Evolutionary conservation across 176 grass and related monocot species (phyloP).

Genomic region (Oryza meyeriana): DNA sequence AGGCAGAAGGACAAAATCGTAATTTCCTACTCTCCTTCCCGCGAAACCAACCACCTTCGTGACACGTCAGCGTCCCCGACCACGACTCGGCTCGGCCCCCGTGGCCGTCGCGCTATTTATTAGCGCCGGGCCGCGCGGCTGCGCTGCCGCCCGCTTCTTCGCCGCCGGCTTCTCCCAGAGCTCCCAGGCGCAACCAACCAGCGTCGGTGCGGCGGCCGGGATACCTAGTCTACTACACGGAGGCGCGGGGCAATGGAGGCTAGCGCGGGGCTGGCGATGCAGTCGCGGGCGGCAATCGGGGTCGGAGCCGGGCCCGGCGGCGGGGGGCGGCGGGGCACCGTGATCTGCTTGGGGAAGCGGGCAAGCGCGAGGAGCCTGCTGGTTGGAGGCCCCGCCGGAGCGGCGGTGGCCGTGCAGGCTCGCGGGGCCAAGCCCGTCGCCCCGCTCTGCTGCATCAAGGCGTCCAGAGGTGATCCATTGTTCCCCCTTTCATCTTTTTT

Average conservation of each 20-base stretch:
- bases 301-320: neutral
- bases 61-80: neutral
- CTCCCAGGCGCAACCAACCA: too few relatives aligned
- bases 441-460: slow-evolving; percentile 26
- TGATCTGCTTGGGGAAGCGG: neutral
- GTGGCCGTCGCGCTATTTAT: neutral
- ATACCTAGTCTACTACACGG: neutral
- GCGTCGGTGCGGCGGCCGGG: neutral
- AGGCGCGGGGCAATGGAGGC: slow-evolving; percentile 35
- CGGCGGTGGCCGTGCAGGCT: neutral
- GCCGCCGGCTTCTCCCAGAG: neutral
- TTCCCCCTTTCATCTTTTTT: neutral
- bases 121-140: neutral
- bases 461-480: slow-evolving; percentile 33
- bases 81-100: neutral
- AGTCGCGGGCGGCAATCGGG: neutral
- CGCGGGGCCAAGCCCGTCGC: slow-evolving; percentile 8
- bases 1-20: neutral
- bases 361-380: neutral
- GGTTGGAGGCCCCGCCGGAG: neutral
- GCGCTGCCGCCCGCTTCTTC: neutral
- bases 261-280: slow-evolving; percentile 20
- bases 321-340: neutral
- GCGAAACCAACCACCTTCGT: too few relatives aligned
- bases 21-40: neutral